Percentiles rank a stretch among this genome's conserved stretches.
phyloP scores from a whole-genome alignment of 371 early-diverging fungal species.

The Rhizopus stolonifer region DNA sequence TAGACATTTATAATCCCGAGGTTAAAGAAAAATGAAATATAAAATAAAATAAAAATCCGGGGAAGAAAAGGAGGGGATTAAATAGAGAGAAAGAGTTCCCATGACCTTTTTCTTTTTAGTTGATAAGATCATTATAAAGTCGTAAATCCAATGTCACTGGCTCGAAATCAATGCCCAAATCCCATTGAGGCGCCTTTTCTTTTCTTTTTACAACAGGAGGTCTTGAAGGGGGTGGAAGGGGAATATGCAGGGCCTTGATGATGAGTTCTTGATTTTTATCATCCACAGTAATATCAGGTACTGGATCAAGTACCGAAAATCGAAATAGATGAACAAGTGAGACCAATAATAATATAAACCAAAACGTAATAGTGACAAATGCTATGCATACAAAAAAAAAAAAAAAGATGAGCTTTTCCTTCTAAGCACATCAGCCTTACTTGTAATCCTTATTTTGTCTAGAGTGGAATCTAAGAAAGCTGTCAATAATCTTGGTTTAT shows the following conservation, averaged over 20 bases:
- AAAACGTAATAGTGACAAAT: constrained; percentile 3
- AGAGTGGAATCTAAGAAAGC: not conserved
- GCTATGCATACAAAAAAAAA: not conserved
- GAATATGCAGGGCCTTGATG: not conserved
- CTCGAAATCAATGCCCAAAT: constrained; percentile 13
- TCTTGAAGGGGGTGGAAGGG: not conserved
- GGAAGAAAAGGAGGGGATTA: constrained; percentile 1
- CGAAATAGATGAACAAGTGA: constrained; percentile 2
- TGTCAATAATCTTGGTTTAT: too few relatives aligned
- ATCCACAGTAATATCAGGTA: not conserved
- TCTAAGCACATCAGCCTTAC: constrained; percentile 3
- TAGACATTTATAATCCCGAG: too few relatives aligned
- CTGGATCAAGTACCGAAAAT: not conserved
- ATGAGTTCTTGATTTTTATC: constrained; percentile 4
- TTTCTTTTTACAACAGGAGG: not conserved
- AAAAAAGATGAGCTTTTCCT: not conserved
- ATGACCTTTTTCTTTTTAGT: too few relatives aligned
- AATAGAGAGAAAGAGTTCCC: too few relatives aligned
- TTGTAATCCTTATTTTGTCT: not conserved
- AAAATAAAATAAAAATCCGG: not conserved
- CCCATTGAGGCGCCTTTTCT: not conserved
- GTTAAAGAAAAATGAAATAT: not conserved
- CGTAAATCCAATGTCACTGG: constrained; percentile 12
- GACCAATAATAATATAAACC: not conserved
- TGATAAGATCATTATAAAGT: too few relatives aligned